phyloP scores from a whole-genome alignment of 2,329 filamentous ascomycete genomes.

The Diaporthe sp. region DNA sequence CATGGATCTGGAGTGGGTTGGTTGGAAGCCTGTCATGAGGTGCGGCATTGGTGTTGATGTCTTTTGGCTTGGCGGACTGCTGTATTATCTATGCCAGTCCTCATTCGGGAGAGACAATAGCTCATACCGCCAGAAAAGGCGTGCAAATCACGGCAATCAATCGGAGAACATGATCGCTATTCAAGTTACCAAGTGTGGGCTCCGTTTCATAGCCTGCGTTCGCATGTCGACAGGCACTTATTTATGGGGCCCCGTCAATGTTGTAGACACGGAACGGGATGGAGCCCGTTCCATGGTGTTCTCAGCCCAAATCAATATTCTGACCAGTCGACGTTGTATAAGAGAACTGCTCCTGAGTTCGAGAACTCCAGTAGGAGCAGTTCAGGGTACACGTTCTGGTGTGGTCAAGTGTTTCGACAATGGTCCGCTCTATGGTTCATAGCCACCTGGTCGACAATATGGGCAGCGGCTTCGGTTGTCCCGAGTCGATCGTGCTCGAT shows the following conservation, averaged over 20 bases:
- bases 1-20: not conserved
- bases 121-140: not conserved
- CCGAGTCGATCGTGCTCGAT: not conserved
- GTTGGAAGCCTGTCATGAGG: not conserved
- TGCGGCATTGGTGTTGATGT: conserved; percentile 1
- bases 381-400: not conserved
- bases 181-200: not conserved
- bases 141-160: not conserved
- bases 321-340: too few relatives aligned
- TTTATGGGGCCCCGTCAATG: too few relatives aligned
- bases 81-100: not conserved
- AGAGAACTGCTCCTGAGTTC: not conserved
- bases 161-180: not conserved
- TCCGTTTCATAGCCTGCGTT: not conserved
- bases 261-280: not conserved
- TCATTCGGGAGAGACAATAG: not conserved
- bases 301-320: not conserved
- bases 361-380: not conserved
- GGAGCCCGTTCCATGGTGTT: not conserved
- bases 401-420: too few relatives aligned
- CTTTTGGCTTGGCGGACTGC: not conserved
- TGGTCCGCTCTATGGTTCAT: not conserved
- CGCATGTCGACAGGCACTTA: not conserved
- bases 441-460: too few relatives aligned
- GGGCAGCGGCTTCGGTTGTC: not conserved